These are phyloP conservation scores for Pleurotus ostreatus DNA, from an alignment of 768 basidiomycete species.

Conservation along the genomic window DNA sequence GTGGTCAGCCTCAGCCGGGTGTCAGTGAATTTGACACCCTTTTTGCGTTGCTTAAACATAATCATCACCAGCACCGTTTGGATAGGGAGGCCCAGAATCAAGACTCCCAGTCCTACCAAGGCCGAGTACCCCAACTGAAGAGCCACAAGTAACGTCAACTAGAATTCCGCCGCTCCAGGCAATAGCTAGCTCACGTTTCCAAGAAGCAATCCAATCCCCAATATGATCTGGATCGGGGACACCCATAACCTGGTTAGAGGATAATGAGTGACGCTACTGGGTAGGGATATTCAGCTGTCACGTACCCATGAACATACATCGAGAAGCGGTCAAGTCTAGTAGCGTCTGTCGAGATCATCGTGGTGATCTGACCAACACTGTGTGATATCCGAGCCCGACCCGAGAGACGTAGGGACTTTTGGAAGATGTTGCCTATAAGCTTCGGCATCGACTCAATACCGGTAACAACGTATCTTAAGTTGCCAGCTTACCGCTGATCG, in stretches of 20 bases:
- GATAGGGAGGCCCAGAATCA: conserved; percentile 44
- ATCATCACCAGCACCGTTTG: conserved; percentile 38
- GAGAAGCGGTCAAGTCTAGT: conserved; percentile 35
- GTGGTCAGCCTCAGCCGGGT: conserved; percentile 45
- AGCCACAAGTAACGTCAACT: not conserved
- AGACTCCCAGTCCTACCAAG: conserved; percentile 46
- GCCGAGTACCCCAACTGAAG: conserved; percentile 48
- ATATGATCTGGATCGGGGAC: conserved; percentile 28
- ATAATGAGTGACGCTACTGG: not conserved
- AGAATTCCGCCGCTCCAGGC: too few species aligned
- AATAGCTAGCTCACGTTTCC: conserved; percentile 27
- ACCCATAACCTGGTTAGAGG: not conserved
- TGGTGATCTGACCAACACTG: conserved; percentile 46
- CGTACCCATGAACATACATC: conserved; percentile 24
- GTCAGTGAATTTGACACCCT: conserved; percentile 50
- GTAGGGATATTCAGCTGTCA: conserved; percentile 9
- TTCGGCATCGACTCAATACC: conserved; percentile 1
- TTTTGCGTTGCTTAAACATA: conserved; percentile 40
- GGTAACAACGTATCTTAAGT: not conserved
- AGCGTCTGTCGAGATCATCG: conserved; percentile 47
- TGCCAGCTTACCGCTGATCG: conserved; percentile 27
- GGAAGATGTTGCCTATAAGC: conserved; percentile 32
- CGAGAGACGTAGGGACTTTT: conserved; percentile 52
- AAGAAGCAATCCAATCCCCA: conserved; percentile 48
- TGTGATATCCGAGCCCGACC: conserved; percentile 40